phyloP scores from a whole-genome alignment of 148 eudicot genomes.

The Heliamphora exappendiculata region DNA sequence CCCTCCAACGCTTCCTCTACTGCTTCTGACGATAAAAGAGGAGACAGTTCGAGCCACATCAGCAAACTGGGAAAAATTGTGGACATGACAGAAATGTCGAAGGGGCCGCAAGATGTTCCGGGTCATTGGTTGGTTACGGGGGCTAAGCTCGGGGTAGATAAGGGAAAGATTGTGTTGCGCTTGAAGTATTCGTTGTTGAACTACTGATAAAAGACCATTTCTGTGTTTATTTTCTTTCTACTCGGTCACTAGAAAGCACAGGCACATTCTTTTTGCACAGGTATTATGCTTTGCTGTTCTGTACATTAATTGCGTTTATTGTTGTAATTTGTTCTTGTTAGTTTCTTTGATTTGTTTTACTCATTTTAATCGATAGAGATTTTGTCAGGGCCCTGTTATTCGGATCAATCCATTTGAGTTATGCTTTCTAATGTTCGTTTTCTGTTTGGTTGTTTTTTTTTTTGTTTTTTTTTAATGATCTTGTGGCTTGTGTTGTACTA shows the following conservation, averaged over 20 bases:
- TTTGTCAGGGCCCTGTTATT: not conserved
- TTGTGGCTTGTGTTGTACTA: too few relatives aligned
- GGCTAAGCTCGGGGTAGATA: constrained; percentile 95
- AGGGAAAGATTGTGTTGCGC: constrained; percentile 71
- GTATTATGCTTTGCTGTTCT: constrained; percentile 15
- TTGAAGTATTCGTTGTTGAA: constrained; percentile 86
- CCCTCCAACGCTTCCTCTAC: constrained; percentile 43
- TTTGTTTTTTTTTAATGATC: too few relatives aligned
- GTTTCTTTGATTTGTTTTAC: not conserved
- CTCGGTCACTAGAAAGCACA: not conserved
- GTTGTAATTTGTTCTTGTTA: not conserved
- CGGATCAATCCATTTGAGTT: not conserved
- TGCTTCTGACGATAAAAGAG: constrained; percentile 33
- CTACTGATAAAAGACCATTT: constrained; percentile 35
- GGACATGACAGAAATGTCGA: constrained; percentile 81
- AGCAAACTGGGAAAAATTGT: constrained; percentile 77
- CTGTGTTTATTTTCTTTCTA: not conserved
- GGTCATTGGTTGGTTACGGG: constrained; percentile 98
- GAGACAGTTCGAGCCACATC: constrained; percentile 34
- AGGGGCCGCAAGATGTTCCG: constrained; percentile 88
- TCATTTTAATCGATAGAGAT: not conserved
- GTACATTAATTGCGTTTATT: constrained; percentile 18
- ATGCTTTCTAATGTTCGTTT: not conserved
- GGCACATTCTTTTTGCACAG: constrained; percentile 23
- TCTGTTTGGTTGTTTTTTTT: too few relatives aligned